Conservation (phyloP, 2,329 filamentous ascomycete species). For the Aspergillus quadrilineatus region DNA sequence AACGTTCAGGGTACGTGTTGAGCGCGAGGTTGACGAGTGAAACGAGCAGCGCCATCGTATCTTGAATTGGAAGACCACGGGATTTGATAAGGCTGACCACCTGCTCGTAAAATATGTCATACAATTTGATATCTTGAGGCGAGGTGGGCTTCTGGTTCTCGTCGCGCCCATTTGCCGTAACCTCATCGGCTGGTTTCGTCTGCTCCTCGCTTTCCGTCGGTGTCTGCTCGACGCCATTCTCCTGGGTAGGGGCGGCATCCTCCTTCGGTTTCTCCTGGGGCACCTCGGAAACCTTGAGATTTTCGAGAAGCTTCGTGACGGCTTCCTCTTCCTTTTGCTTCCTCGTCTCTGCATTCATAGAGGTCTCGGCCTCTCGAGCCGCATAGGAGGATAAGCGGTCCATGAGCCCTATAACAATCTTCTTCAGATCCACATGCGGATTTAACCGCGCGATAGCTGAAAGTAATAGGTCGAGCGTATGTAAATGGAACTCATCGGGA, state of each 20-base stretch:
- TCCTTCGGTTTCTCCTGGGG: conserved; percentile 46
- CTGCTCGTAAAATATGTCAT: conserved; percentile 96
- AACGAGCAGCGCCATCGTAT: conserved; percentile 90
- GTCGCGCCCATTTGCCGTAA: conserved; percentile 34
- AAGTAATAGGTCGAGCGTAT: conserved; percentile 92
- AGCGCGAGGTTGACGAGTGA: conserved; percentile 90
- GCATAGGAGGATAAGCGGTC: conserved; percentile 92
- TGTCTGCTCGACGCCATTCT: conserved; percentile 40
- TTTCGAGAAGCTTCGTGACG: conserved; percentile 72
- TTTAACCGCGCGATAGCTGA: conserved; percentile 90
- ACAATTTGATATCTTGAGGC: conserved; percentile 74
- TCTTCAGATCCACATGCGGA: conserved; percentile 95
- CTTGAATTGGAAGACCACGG: conserved; percentile 86
- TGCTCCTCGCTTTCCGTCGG: conserved; percentile 26
- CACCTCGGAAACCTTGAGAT: conserved; percentile 65
- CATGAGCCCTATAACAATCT: conserved; percentile 97
- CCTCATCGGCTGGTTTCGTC: conserved; percentile 21
- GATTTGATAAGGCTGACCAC: conserved; percentile 91
- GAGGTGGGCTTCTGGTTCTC: conserved; percentile 37
- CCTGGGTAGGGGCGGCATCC: conserved; percentile 35
- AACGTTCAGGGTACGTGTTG: conserved; percentile 87
- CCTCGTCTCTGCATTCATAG: conserved; percentile 69
- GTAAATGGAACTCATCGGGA: conserved; percentile 95
- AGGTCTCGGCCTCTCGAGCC: conserved; percentile 75
- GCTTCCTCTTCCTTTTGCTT: conserved; percentile 83